Evolutionary conservation across 2,329 filamentous ascomycete genomes (phyloP).

Genomic region (Penicillium sp.): DNA sequence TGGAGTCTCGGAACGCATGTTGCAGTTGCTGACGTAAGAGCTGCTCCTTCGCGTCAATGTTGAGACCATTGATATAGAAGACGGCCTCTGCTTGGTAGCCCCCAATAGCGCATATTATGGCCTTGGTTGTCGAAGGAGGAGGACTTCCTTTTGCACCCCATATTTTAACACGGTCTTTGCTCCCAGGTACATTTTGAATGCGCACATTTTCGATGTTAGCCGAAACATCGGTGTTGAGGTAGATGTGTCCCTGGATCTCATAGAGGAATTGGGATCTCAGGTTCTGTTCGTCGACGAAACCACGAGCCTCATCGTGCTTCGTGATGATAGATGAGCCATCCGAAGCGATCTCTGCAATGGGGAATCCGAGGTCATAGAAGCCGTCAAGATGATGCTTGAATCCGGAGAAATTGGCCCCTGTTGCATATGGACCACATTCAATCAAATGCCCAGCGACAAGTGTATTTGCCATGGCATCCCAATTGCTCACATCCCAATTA

Average conservation of each 20-base stretch:
- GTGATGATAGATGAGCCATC: conserved; percentile 2
- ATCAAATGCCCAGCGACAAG: conserved; percentile 26
- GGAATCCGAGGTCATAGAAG: conserved; percentile 19
- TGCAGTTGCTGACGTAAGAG: conserved; percentile 49
- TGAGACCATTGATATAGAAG: conserved; percentile 47
- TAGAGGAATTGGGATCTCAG: conserved; percentile 26
- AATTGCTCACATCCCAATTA: conserved; percentile 40
- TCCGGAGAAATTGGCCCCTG: conserved; percentile 33
- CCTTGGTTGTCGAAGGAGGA: conserved; percentile 53
- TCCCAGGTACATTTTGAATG: too few relatives aligned
- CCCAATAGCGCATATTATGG: conserved; percentile 47
- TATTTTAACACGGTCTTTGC: too few relatives aligned
- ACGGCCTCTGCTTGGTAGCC: conserved; percentile 49
- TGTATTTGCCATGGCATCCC: conserved; percentile 16
- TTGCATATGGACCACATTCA: conserved; percentile 34
- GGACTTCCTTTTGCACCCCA: too few relatives aligned
- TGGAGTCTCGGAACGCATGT: conserved; percentile 34
- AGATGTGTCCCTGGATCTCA: conserved; percentile 25
- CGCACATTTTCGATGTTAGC: conserved; percentile 4
- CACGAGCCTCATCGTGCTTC: conserved; percentile 17
- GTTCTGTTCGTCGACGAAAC: conserved; percentile 20
- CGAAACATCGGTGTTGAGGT: conserved; percentile 15
- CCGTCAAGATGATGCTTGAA: conserved; percentile 27
- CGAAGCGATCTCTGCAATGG: conserved; percentile 22
- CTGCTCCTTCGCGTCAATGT: conserved; percentile 48